phyloP scores from a whole-genome alignment of 2,329 filamentous ascomycete species.

The Microsporum canis region DNA sequence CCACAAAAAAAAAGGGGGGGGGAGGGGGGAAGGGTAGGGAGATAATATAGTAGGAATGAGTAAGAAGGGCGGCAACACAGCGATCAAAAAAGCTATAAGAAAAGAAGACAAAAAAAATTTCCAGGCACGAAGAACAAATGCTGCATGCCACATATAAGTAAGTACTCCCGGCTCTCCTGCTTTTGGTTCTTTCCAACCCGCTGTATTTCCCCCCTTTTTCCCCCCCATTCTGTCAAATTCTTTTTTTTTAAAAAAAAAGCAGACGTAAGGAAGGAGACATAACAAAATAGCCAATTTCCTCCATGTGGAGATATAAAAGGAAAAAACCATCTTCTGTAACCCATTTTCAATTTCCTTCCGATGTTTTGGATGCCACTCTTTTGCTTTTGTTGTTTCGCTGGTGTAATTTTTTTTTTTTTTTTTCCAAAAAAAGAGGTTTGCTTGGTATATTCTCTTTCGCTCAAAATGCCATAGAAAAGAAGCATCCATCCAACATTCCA shows the following conservation, averaged over 20 bases:
- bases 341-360: slow-evolving; percentile 6
- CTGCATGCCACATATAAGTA: slow-evolving; percentile 7
- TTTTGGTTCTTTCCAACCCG: slow-evolving; percentile 8
- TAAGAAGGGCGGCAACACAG: slow-evolving; percentile 16
- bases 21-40: slow-evolving; percentile 13
- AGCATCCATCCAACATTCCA: background rate
- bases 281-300: slow-evolving; percentile 5
- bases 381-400: slow-evolving; percentile 7
- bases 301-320: background rate
- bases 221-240: slow-evolving; percentile 11
- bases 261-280: background rate
- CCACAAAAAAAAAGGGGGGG: slow-evolving; percentile 19
- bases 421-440: slow-evolving; percentile 5
- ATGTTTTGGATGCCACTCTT: slow-evolving; percentile 8
- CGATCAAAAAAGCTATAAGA: slow-evolving; percentile 4
- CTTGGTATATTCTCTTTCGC: slow-evolving; percentile 4
- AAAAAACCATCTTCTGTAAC: slow-evolving; percentile 8
- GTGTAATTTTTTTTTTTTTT: background rate
- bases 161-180: slow-evolving; percentile 12
- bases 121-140: slow-evolving; percentile 8
- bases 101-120: slow-evolving; percentile 8
- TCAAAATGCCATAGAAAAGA: slow-evolving; percentile 4
- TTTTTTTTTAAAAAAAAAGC: background rate
- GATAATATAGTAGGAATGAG: background rate
- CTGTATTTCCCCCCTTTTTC: slow-evolving; percentile 9